Evolutionary conservation across 139 green algal species (phyloP).

Genomic region (Chlorella ohadii): DNA sequence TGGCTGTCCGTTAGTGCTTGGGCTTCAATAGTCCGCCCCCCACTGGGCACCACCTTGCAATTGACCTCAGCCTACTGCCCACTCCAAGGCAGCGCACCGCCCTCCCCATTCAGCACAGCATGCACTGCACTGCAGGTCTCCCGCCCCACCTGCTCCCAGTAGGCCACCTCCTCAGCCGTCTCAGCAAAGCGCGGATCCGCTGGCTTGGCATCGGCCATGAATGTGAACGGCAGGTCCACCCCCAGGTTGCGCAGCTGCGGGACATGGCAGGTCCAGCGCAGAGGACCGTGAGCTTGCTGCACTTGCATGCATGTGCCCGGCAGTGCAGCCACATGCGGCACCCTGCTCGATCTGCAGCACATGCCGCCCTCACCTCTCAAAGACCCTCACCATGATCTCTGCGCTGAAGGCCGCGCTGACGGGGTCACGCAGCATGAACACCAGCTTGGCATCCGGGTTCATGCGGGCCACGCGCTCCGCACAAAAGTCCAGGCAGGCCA

Average conservation of each 20-base stretch:
- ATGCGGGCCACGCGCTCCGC: constrained; percentile 67
- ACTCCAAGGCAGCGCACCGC: too few relatives aligned
- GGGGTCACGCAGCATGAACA: constrained; percentile 82
- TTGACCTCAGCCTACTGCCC: too few relatives aligned
- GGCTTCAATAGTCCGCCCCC: too few relatives aligned
- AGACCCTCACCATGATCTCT: constrained; percentile 74
- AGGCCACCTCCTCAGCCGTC: constrained; percentile 34
- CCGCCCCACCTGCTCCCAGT: constrained; percentile 38
- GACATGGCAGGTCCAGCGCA: not conserved
- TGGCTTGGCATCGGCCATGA: constrained; percentile 51
- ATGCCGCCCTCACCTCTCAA: too few relatives aligned
- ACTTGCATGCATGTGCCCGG: not conserved
- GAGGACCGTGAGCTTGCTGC: not conserved
- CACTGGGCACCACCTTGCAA: too few relatives aligned
- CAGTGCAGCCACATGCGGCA: too few relatives aligned
- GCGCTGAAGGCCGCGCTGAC: constrained; percentile 71
- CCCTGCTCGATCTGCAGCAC: not conserved
- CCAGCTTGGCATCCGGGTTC: constrained; percentile 78
- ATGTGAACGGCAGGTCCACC: constrained; percentile 65
- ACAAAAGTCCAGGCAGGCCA: constrained; percentile 73
- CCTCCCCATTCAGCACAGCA: too few relatives aligned
- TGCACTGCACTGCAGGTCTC: too few relatives aligned
- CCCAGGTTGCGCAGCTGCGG: constrained; percentile 73
- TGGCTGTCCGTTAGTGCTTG: too few relatives aligned
- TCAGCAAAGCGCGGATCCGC: constrained; percentile 56